Conservation (phyloP, 2,329 filamentous ascomycete genomes). For the Aspergillus ochraceoroseus region DNA sequence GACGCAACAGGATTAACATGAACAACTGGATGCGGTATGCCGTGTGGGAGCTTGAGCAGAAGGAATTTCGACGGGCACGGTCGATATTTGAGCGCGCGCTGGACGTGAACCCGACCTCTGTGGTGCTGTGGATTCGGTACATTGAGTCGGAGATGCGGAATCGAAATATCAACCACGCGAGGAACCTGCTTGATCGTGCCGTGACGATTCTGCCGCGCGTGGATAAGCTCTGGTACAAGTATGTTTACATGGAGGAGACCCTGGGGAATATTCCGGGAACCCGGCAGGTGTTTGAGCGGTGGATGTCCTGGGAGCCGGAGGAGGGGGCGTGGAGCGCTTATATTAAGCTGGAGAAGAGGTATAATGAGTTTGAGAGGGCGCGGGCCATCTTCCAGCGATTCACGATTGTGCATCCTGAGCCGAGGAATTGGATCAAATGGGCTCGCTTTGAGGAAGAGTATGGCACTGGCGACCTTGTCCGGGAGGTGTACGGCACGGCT, state of each 20-base stretch:
- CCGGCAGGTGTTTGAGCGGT: slow-evolving; percentile 89
- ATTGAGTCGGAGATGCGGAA: slow-evolving; percentile 95
- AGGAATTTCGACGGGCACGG: slow-evolving; percentile 86
- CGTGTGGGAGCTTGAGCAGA: slow-evolving; percentile 95
- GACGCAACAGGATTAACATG: slow-evolving; percentile 89
- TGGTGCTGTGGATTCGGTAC: slow-evolving; percentile 85
- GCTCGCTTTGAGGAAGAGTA: slow-evolving; percentile 94
- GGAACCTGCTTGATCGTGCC: slow-evolving; percentile 91
- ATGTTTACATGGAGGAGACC: slow-evolving; percentile 98
- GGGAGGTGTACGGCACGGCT: slow-evolving; percentile 83
- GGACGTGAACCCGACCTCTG: slow-evolving; percentile 82
- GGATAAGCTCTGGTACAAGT: slow-evolving; percentile 99
- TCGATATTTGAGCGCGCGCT: slow-evolving; percentile 93
- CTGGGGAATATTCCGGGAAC: slow-evolving; percentile 89
- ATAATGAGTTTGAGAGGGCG: slow-evolving; percentile 86
- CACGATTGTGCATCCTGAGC: slow-evolving; percentile 87
- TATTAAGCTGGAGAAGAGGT: slow-evolving; percentile 94
- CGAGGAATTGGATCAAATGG: slow-evolving; percentile 98
- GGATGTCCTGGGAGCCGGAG: slow-evolving; percentile 98
- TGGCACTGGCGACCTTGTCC: slow-evolving; percentile 83
- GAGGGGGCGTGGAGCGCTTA: slow-evolving; percentile 94
- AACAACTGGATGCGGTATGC: slow-evolving; percentile 99
- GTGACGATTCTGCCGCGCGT: slow-evolving; percentile 84
- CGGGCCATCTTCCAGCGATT: slow-evolving; percentile 85
- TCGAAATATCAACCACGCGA: slow-evolving; percentile 91